phyloP scores from a whole-genome alignment of 1,284 basidiomycete genomes.

The Trichosporon asahii region DNA sequence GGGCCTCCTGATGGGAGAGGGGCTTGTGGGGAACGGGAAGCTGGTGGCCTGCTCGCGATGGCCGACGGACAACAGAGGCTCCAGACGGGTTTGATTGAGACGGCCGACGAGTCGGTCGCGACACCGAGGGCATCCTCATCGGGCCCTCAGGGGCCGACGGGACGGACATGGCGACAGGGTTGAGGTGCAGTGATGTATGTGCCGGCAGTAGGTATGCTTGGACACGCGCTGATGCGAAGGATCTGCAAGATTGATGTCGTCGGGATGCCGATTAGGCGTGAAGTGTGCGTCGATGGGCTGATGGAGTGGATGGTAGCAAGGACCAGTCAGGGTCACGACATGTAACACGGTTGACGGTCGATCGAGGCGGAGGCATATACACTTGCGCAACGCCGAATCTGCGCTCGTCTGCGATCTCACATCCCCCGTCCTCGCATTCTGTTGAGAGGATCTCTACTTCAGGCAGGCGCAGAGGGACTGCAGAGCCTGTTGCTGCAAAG shows the following conservation, averaged over 20 bases:
- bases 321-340: neutral
- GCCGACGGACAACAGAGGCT: slow-evolving; percentile 33
- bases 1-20: slow-evolving; percentile 64
- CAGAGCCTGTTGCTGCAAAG: too few relatives aligned
- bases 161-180: neutral
- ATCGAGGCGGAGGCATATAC: slow-evolving; percentile 10
- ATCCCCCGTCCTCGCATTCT: too few relatives aligned
- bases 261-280: neutral
- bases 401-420: neutral
- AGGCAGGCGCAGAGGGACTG: too few relatives aligned
- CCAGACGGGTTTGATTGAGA: slow-evolving; percentile 21
- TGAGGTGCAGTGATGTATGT: neutral
- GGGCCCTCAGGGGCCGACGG: slow-evolving; percentile 9
- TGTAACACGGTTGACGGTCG: slow-evolving; percentile 16
- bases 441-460: too few relatives aligned
- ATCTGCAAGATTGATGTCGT: neutral
- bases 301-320: slow-evolving; percentile 2
- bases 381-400: neutral
- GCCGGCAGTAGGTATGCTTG: too few relatives aligned
- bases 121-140: slow-evolving; percentile 20
- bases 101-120: slow-evolving; percentile 17
- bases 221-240: neutral
- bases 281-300: neutral
- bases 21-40: slow-evolving; percentile 34
- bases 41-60: slow-evolving; percentile 42